phyloP scores from a whole-genome alignment of 306 rosid genomes.

The Rosa lucieae region DNA sequence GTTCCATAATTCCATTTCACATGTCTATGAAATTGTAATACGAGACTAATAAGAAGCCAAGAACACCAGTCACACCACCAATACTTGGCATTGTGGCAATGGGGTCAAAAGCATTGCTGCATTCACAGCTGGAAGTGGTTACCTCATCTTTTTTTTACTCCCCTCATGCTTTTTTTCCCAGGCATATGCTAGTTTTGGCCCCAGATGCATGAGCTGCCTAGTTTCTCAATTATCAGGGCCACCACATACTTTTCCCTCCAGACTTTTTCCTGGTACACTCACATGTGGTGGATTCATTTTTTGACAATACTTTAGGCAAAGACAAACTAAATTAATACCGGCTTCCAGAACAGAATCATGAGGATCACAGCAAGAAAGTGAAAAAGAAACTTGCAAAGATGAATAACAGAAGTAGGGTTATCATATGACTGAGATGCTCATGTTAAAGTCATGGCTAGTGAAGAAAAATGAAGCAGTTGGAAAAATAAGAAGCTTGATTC shows the following conservation, averaged over 20 bases:
- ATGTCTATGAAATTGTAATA: not conserved
- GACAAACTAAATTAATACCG: conserved; percentile 8
- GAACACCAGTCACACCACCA: not conserved
- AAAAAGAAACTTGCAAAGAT: not conserved
- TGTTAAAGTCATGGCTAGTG: not conserved
- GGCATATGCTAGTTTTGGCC: conserved; percentile 23
- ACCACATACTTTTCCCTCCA: conserved; percentile 14
- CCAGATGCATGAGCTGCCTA: conserved; percentile 17
- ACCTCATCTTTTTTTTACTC: not conserved
- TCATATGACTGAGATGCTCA: not conserved
- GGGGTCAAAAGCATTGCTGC: conserved; percentile 4
- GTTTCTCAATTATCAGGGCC: conserved; percentile 1
- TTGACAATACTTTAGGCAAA: conserved; percentile 17
- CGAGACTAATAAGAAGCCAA: not conserved
- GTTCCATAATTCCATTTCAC: not conserved
- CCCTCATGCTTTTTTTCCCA: conserved; percentile 8
- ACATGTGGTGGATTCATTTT: conserved; percentile 25
- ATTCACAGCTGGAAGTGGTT: conserved; percentile 26
- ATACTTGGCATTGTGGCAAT: not conserved
- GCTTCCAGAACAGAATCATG: conserved; percentile 12
- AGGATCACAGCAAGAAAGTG: conserved; percentile 1
- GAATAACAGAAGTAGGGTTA: conserved; percentile 7
- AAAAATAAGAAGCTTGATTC: conserved; percentile 11
- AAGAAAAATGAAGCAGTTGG: conserved; percentile 4
- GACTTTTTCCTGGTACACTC: conserved; percentile 27